Evolutionary conservation across 1,284 basidiomycete genomes (phyloP).

Genomic region (Bondarzewia mesenterica): DNA sequence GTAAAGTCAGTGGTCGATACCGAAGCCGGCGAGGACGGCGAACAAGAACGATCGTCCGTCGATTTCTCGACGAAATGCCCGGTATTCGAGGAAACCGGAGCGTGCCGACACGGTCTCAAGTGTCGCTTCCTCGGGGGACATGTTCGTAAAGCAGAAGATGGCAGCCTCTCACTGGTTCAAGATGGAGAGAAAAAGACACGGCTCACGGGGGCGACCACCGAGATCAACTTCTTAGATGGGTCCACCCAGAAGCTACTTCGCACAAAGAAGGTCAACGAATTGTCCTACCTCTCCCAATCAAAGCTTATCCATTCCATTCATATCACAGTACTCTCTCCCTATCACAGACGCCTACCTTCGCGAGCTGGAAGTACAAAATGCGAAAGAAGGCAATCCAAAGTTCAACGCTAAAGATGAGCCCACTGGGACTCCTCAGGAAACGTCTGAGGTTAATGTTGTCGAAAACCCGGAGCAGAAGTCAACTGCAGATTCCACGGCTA

Average conservation of each 20-base stretch:
- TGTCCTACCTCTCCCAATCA: neutral
- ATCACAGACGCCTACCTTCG: constrained; percentile 55
- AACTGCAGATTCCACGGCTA: neutral
- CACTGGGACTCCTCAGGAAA: neutral
- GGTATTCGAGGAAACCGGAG: constrained; percentile 64
- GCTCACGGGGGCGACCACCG: constrained; percentile 45
- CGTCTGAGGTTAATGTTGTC: constrained; percentile 1
- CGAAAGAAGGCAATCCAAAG: constrained; percentile 21
- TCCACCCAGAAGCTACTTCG: constrained; percentile 53
- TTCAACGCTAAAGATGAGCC: neutral
- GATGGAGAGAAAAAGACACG: constrained; percentile 54
- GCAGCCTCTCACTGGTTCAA: constrained; percentile 33
- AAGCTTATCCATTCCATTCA: neutral
- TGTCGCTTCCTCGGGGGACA: constrained; percentile 89
- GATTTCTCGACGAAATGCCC: constrained; percentile 58
- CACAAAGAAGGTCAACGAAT: constrained; percentile 53
- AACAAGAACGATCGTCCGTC: constrained; percentile 25
- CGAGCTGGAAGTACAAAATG: constrained; percentile 40
- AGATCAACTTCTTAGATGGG: constrained; percentile 67
- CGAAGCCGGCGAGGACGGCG: constrained; percentile 19
- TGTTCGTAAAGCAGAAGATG: constrained; percentile 33
- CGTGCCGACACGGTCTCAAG: constrained; percentile 83
- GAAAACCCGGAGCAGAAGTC: neutral
- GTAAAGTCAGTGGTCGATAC: constrained; percentile 23
- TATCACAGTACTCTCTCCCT: constrained; percentile 53